These are phyloP conservation scores for Fraxinus paxiana DNA, from an alignment of 305 asterid species.

Conservation along the genomic window DNA sequence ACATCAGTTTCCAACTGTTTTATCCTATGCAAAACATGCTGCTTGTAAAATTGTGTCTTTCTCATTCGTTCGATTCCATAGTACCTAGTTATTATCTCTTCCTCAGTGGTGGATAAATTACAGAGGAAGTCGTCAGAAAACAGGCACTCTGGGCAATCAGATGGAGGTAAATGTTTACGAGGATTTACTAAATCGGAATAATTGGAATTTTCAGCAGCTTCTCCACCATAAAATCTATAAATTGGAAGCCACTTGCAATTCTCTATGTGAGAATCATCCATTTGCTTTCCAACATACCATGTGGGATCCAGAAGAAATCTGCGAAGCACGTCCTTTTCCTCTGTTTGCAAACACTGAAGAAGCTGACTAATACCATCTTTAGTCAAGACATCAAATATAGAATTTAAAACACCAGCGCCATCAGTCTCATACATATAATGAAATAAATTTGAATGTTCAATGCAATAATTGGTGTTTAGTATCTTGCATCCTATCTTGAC, in stretches of 20 bases:
- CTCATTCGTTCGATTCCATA: slow-evolving; percentile 73
- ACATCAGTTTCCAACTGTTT: slow-evolving; percentile 51
- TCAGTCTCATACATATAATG: slow-evolving; percentile 65
- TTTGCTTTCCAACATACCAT: slow-evolving; percentile 71
- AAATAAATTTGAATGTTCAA: slow-evolving; percentile 67
- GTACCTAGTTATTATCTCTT: slow-evolving; percentile 67
- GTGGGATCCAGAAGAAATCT: slow-evolving; percentile 69
- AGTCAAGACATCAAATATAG: slow-evolving; percentile 74
- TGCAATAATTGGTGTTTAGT: slow-evolving; percentile 51
- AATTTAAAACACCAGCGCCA: slow-evolving; percentile 67
- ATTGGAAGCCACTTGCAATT: slow-evolving; percentile 90
- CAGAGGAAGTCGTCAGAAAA: slow-evolving; percentile 54
- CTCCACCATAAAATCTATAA: slow-evolving; percentile 65
- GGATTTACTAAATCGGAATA: slow-evolving; percentile 78
- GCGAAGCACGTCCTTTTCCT: slow-evolving; percentile 84
- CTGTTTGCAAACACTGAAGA: slow-evolving; percentile 64
- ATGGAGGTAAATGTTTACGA: slow-evolving; percentile 71
- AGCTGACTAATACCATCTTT: slow-evolving; percentile 52
- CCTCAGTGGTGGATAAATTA: slow-evolving; percentile 59
- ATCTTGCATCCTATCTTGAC: slow-evolving; percentile 81
- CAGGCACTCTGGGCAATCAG: slow-evolving; percentile 64
- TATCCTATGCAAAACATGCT: slow-evolving; percentile 54
- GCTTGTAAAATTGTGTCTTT: slow-evolving; percentile 68
- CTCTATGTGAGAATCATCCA: slow-evolving; percentile 71
- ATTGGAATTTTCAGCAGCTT: slow-evolving; percentile 49